Base-by-base conservation (phyloP, 805 yeast genomes). In the Scheffersomyces spartinae region DNA sequence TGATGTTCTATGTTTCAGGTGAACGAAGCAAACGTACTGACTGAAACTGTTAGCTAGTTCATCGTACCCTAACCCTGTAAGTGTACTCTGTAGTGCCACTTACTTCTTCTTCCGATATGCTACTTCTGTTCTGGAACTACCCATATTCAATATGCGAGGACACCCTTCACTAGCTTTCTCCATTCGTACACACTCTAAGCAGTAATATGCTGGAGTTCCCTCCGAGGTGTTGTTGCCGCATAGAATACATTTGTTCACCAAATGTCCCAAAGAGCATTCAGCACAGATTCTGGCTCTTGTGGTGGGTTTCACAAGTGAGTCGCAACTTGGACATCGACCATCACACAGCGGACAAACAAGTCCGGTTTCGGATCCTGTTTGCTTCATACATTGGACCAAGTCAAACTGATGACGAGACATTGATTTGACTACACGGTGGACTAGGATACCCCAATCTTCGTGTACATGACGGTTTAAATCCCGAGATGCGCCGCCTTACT, bases 391-490 rank as follows among this genome's bases (percentile, higher is more conserved):
- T 57, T 77, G 73, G 3, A 80, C 68, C 14, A 85, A 62, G 45
- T 86, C 96, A 26, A 75, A 72, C 50, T 85, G 94, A 49, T 85
- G 95, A 28, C 91, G 74, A 3, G 94, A 82, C 95, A 85, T 84
- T 2, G 24, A 13, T 10, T 16, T 30, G 35, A 8, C 17, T 14
- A n/a, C n/a, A n/a, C n/a, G n/a, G n/a, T n/a, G n/a, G n/a, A n/a
- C n/a, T n/a, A n/a, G n/a, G n/a, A n/a, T n/a, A n/a, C n/a, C n/a
- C n/a, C n/a, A n/a, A n/a, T n/a, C n/a, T n/a, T n/a, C n/a, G n/a
- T n/a, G n/a, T n/a, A n/a, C n/a, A n/a, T n/a, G n/a, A n/a, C n/a
- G n/a, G n/a, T n/a, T n/a, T n/a, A n/a, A n/a, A n/a, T n/a, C n/a
- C n/a, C n/a, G n/a, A n/a, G n/a, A n/a, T n/a, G n/a, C n/a, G n/a